Evolutionary conservation across 78 protist species (phyloP).

Genomic region (Pigoraptor vietnamica): DNA sequence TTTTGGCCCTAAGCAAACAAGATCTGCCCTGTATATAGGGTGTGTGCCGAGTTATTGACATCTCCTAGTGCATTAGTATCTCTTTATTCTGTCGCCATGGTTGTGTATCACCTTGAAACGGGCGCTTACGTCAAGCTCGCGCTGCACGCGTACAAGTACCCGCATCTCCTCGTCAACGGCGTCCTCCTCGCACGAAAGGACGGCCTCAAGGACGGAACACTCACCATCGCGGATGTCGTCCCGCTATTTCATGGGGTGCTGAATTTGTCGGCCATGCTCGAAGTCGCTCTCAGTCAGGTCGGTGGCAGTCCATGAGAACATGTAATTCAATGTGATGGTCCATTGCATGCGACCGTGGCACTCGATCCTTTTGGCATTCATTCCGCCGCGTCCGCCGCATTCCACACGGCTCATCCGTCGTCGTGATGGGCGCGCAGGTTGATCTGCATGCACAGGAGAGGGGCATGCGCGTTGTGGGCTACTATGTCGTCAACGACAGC

Average conservation of each 20-base stretch:
- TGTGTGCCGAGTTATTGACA: too few species aligned
- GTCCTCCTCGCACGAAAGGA: neutral
- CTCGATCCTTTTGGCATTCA: neutral
- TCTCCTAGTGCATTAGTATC: neutral
- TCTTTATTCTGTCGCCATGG: neutral
- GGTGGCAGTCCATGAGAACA: too few species aligned
- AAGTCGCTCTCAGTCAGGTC: neutral
- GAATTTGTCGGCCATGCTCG: neutral
- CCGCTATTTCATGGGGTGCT: neutral
- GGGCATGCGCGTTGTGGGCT: neutral
- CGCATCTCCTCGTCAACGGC: neutral
- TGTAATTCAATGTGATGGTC: neutral
- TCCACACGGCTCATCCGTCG: neutral
- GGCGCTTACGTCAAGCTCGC: neutral
- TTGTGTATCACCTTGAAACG: neutral
- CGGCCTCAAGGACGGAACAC: neutral
- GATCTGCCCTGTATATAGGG: too few species aligned
- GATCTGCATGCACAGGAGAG: neutral
- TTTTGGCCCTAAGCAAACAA: too few species aligned
- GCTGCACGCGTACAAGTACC: neutral
- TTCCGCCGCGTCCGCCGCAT: neutral
- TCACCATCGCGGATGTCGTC: neutral
- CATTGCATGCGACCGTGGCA: neutral
- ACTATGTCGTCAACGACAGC: neutral
- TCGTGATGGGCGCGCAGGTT: neutral